Base-by-base conservation (phyloP, 306 rosid genomes). In the Trifolium pratense region DNA sequence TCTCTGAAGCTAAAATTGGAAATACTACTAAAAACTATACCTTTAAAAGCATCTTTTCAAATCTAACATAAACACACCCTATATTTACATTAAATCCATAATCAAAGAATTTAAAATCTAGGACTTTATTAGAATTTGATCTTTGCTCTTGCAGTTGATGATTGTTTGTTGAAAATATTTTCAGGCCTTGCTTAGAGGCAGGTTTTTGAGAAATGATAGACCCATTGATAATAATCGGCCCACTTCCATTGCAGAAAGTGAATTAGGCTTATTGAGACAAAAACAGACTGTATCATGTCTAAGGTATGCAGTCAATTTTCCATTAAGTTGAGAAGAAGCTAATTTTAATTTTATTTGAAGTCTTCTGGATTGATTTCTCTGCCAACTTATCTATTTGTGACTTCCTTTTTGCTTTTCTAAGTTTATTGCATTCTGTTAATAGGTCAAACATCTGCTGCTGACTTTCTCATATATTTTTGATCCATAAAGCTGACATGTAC, bases 171-270 rank as follows among this genome's bases (percentile, higher is more conserved):
- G 39, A 68, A 70, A 62, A 70, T 53, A 62, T 75, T 80, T 75
- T 71, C 93, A 94, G 99, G 88, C 99, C 66, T 82, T 94, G 75
- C 99, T 94, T 67, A 88, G 93, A 85, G 96, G 99, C 60, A 86
- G 97, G 82, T 94, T 95, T 83, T 82, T 95, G 88, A 88, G 97
- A 83, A 88, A 91, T 85, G 91, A 82, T 81, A 90, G 93, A 78
- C 58, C 81, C 32, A 18, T 81, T 75, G 93, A 77, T 73, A 85
- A 70, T 77, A 89, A 76, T 82, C 83, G 91, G 79, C 79, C 91
- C 34, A 51, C 87, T 76, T 91, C 99, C 52, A 58, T 79, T 46
- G 96, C 99, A 62, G 97, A 95, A 80, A 86, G 89, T 85, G 99
- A 95, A 79, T 79, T 95, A 71, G 97, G 99, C 70, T 83, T 95